A percentile compares a stretch with the other conserved stretches of the same genome.
Conservation (phyloP, 1,284 basidiomycete species). For the Malassezia globosa region DNA sequence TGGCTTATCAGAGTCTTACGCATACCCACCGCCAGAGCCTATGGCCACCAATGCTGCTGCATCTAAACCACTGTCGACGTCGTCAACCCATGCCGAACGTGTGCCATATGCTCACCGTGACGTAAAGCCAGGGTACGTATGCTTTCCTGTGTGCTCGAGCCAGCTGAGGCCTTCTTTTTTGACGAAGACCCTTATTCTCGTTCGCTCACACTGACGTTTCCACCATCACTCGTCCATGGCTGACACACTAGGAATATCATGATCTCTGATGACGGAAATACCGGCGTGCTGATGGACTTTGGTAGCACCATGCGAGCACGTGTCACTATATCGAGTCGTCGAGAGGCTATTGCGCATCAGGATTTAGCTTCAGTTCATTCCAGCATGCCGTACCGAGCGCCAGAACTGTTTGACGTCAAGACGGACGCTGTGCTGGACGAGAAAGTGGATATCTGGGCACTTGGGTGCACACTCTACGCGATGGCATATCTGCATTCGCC, state of each 20-base stretch:
- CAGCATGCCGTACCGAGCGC: constrained; percentile 47
- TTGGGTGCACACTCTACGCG: constrained; percentile 43
- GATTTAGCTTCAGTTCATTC: constrained; percentile 42
- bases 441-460: constrained; percentile 46
- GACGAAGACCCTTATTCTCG: too few relatives aligned
- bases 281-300: constrained; percentile 89
- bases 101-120: constrained; percentile 91
- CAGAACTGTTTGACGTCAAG: constrained; percentile 47
- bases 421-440: constrained; percentile 42
- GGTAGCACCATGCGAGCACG: constrained; percentile 74
- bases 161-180: background rate
- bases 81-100: constrained; percentile 49
- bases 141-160: too few relatives aligned
- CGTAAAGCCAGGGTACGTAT: constrained; percentile 78
- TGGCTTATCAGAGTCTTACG: constrained; percentile 51
- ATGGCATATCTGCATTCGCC: constrained; percentile 46
- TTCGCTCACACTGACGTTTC: too few relatives aligned
- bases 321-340: constrained; percentile 64
- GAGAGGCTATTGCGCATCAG: constrained; percentile 56
- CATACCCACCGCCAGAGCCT: constrained; percentile 14
- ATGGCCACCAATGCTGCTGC: background rate
- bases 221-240: too few relatives aligned
- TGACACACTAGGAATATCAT: constrained; percentile 61
- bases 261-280: constrained; percentile 71
- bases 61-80: too few relatives aligned